phyloP scores from a whole-genome alignment of 257 asterid genomes.

The Prunella vulgaris region DNA sequence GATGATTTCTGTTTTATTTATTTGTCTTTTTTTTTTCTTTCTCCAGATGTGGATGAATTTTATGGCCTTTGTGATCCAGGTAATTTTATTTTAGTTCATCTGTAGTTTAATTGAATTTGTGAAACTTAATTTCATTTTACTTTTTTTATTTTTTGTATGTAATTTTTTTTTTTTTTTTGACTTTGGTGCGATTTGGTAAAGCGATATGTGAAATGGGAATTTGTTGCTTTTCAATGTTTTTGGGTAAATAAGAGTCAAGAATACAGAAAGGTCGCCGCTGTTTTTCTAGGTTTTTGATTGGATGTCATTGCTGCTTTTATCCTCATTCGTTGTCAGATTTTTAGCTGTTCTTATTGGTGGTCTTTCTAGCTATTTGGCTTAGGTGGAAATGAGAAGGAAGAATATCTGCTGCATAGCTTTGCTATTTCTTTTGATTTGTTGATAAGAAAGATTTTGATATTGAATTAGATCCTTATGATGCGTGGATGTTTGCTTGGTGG shows the following conservation, averaged over 20 bases:
- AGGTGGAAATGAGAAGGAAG: background rate
- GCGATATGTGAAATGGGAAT: background rate
- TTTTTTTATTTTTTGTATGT: background rate
- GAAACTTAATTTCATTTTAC: background rate
- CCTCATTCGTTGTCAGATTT: background rate
- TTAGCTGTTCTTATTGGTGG: background rate
- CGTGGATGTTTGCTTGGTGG: background rate
- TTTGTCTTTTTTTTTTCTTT: background rate
- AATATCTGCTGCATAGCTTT: background rate
- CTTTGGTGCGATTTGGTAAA: slow-evolving; percentile 6
- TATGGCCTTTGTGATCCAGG: slow-evolving; percentile 97
- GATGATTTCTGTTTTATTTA: background rate
- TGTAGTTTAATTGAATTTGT: slow-evolving; percentile 12
- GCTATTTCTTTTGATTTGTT: background rate
- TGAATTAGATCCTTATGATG: background rate
- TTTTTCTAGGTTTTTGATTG: background rate
- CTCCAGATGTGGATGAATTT: slow-evolving; percentile 88
- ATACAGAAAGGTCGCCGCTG: slow-evolving; percentile 1
- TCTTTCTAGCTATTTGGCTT: background rate
- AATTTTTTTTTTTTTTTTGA: slow-evolving; percentile 12
- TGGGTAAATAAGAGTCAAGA: background rate
- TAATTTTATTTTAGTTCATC: slow-evolving; percentile 28
- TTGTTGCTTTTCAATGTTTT: background rate
- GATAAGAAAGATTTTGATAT: background rate
- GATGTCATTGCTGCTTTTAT: background rate